Percentiles rank a stretch among this genome's conserved stretches.
These are phyloP conservation scores for Myrmaecium sp. DNA, from an alignment of 2,329 filamentous ascomycete genomes.

Conservation along the genomic window DNA sequence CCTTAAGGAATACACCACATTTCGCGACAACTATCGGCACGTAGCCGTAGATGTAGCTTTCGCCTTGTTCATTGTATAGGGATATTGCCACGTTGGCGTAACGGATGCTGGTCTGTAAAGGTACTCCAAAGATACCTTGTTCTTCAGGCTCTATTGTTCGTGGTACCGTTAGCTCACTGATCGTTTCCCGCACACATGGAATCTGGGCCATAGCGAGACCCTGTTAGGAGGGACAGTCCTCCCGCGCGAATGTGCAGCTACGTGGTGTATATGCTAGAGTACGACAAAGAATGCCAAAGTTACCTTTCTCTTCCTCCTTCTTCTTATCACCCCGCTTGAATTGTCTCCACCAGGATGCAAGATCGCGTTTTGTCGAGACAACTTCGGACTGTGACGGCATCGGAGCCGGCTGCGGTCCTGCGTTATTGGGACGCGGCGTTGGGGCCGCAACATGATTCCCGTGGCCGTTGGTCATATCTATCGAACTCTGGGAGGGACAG, in stretches of 20 bases:
- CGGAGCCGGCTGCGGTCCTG: conserved; percentile 24
- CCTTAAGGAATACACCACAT: conserved; percentile 91
- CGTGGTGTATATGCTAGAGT: not conserved
- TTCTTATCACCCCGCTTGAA: conserved; percentile 54
- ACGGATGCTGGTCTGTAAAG: conserved; percentile 81
- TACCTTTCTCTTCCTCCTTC: conserved; percentile 47
- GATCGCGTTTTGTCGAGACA: conserved; percentile 68
- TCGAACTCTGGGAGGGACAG: too few species aligned
- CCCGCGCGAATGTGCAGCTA: not conserved
- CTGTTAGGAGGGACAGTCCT: too few species aligned
- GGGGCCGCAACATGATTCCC: too few species aligned
- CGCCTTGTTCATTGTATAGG: conserved; percentile 75
- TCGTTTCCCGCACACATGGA: too few species aligned
- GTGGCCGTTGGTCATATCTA: too few species aligned
- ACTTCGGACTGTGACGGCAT: conserved; percentile 40
- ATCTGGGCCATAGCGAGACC: too few species aligned
- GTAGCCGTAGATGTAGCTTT: conserved; percentile 96
- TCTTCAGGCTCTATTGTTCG: conserved; percentile 16
- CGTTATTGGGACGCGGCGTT: conserved; percentile 25
- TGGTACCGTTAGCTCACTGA: too few species aligned
- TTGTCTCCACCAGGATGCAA: conserved; percentile 94
- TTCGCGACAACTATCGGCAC: conserved; percentile 97
- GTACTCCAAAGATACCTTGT: conserved; percentile 82
- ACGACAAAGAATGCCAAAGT: conserved; percentile 11
- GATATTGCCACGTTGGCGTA: conserved; percentile 98